Base-by-base conservation (phyloP, 495 filamentous ascomycete genomes). In the Evansstolkia leycettana region DNA sequence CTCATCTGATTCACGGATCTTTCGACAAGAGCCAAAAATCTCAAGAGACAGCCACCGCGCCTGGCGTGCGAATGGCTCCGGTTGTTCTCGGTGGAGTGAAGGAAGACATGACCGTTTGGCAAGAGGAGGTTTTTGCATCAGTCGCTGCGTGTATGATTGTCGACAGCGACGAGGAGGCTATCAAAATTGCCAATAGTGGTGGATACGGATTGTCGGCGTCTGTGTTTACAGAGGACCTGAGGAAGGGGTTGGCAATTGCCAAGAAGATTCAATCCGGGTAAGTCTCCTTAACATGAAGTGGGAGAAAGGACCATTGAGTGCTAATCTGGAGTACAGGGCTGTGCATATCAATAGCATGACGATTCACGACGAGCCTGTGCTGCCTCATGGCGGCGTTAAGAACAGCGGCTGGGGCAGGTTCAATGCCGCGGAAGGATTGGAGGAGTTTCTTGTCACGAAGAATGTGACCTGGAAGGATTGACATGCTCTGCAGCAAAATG, bases 311-410 rank as follows among this genome's bases (percentile, higher is more conserved):
- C 20, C n/a, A 12, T 14, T 23, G 10, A 26, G 10, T 28, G 31
- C 31, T 18, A 35, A 24, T 20, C 12, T 18, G 29, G 33, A 23
- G 38, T 40, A 32, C 18, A 64, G 64, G 7, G 80, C 80, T 18
- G 81, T 94, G 16, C 86, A 93, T 56, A 86, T 93, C 48, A 94
- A 94, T 50, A 73, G 64, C 39, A 87, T 88, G 81, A 83, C 76
- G 0, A 74, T 93, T 5, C 84, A 93, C 46, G 87, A 94, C 46
- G 85, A 93, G 60, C 61, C 75, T 2, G 65, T 61, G 13, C 52
- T 92, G 33, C 84, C 85, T 11, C 85, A 92, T 59, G 85, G 87
- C 10, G 87, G 86, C 14, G 74, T 76, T 34, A 94, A 94, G 70
- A 72, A 75, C 35, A 85, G 80, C 45, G 87, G 87, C 2, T 88